Percentiles rank a stretch among this genome's conserved stretches.
Conservation (phyloP, 1,284 basidiomycete genomes). For the Puccinia triticina region DNA sequence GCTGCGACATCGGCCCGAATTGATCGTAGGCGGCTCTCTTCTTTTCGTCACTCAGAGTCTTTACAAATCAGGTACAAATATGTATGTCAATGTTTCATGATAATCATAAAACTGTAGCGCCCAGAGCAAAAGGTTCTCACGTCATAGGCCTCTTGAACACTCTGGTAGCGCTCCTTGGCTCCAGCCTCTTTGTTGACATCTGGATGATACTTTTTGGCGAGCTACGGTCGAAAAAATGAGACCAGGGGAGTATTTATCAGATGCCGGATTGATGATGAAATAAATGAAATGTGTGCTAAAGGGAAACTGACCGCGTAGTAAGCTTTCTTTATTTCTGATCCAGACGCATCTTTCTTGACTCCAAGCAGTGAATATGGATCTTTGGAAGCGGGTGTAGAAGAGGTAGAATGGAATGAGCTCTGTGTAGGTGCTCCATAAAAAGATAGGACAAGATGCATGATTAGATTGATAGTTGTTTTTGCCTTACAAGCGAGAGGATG, state of each 20-base stretch:
- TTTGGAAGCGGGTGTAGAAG: constrained; percentile 68
- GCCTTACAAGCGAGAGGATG: neutral
- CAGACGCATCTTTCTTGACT: constrained; percentile 78
- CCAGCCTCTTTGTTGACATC: constrained; percentile 92
- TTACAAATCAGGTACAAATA: constrained; percentile 51
- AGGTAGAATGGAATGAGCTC: constrained; percentile 70
- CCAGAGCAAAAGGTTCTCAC: constrained; percentile 65
- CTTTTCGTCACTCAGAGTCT: constrained; percentile 87
- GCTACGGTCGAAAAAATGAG: constrained; percentile 64
- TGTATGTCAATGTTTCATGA: neutral
- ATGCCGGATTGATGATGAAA: constrained; percentile 20
- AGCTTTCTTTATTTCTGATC: constrained; percentile 91
- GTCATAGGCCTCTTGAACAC: constrained; percentile 97
- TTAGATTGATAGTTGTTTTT: neutral
- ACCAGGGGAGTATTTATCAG: neutral
- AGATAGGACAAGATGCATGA: neutral
- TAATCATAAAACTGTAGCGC: neutral
- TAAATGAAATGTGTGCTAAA: constrained; percentile 39
- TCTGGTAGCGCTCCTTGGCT: constrained; percentile 89
- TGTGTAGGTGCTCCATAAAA: neutral
- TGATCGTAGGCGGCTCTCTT: constrained; percentile 91
- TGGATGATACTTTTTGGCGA: constrained; percentile 97
- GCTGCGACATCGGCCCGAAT: constrained; percentile 90
- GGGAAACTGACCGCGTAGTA: constrained; percentile 79
- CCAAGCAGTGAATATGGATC: constrained; percentile 91